These are phyloP conservation scores for Neospermospora avenae DNA, from an alignment of 2,329 filamentous ascomycete genomes.

Conservation along the genomic window DNA sequence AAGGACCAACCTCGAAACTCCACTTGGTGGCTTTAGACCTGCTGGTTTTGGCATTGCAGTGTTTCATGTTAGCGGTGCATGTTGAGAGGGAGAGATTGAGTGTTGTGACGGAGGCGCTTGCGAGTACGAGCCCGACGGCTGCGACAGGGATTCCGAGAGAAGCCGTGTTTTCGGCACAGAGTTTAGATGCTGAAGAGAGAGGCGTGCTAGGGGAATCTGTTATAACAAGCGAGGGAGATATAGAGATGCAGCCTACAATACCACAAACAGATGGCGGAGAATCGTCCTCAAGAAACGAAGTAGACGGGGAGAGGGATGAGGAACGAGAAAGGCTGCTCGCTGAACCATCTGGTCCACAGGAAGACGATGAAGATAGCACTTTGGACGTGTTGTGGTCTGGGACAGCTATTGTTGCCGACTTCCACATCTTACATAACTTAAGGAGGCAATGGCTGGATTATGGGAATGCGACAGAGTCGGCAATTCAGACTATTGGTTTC, in stretches of 20 bases:
- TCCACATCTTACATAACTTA: slow-evolving; percentile 34
- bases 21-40: slow-evolving; percentile 55
- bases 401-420: slow-evolving; percentile 32
- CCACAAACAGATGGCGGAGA: slow-evolving; percentile 11
- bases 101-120: slow-evolving; percentile 21
- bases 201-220: slow-evolving; percentile 29
- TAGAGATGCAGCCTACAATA: slow-evolving; percentile 30
- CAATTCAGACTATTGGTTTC: slow-evolving; percentile 32
- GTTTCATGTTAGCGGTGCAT: slow-evolving; percentile 61
- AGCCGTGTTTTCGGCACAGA: slow-evolving; percentile 23
- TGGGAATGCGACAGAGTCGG: slow-evolving; percentile 28
- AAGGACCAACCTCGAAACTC: slow-evolving; percentile 54
- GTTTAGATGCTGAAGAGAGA: slow-evolving; percentile 35
- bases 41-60: slow-evolving; percentile 55
- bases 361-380: slow-evolving; percentile 24
- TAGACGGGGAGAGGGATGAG: slow-evolving; percentile 17
- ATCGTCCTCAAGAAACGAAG: background rate
- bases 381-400: slow-evolving; percentile 35
- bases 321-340: slow-evolving; percentile 27
- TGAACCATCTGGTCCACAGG: slow-evolving; percentile 21
- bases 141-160: slow-evolving; percentile 15
- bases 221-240: slow-evolving; percentile 22
- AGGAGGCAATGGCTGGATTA: slow-evolving; percentile 32
- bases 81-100: slow-evolving; percentile 56
- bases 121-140: slow-evolving; percentile 7